Evolutionary conservation across 768 basidiomycete species (phyloP).

Genomic region (Leucocoprinus birnbaumii): DNA sequence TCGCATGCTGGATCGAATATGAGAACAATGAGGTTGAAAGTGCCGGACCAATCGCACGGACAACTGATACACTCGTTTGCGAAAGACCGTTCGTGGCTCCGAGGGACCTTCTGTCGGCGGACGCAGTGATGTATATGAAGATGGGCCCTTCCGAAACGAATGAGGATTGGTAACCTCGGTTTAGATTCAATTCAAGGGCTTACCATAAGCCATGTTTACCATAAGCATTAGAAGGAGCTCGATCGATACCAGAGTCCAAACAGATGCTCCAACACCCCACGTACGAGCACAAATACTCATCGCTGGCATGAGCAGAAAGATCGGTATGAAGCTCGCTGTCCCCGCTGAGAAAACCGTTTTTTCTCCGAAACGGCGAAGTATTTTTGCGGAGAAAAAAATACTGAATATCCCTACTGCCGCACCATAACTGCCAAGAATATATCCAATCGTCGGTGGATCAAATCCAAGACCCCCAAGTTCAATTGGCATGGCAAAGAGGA

Average conservation of each 20-base stretch:
- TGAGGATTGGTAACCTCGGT: not conserved
- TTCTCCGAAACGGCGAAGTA: conserved; percentile 41
- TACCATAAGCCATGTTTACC: conserved; percentile 44
- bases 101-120: conserved; percentile 43
- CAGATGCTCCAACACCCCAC: conserved; percentile 31
- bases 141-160: conserved; percentile 33
- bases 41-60: conserved; percentile 48
- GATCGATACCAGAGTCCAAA: conserved; percentile 34
- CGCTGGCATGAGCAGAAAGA: conserved; percentile 41
- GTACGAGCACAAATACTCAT: conserved; percentile 39
- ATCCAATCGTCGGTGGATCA: conserved; percentile 59
- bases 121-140: conserved; percentile 48
- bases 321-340: conserved; percentile 32
- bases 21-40: conserved; percentile 50
- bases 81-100: conserved; percentile 52
- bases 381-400: conserved; percentile 35
- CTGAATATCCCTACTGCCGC: conserved; percentile 38
- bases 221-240: conserved; percentile 30
- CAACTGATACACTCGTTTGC: conserved; percentile 40
- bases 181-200: conserved; percentile 13
- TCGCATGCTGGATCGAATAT: conserved; percentile 42
- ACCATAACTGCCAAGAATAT: conserved; percentile 44
- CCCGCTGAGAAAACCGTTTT: conserved; percentile 36
- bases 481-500: conserved; percentile 69
- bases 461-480: conserved; percentile 68